phyloP scores from a whole-genome alignment of 257 asterid genomes.

The Nicotiana undulata region DNA sequence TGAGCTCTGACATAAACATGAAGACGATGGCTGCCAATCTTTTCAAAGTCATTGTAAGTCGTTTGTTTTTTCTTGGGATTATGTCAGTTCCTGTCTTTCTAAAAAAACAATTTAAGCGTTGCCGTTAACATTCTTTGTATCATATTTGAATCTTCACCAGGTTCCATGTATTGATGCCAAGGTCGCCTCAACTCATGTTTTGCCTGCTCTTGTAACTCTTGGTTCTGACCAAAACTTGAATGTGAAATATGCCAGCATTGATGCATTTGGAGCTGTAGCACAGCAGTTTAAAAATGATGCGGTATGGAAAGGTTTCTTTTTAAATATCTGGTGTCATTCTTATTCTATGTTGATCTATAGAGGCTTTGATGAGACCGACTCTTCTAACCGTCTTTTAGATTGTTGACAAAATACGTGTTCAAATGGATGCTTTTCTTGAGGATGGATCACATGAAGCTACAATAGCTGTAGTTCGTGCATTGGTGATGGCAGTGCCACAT shows the following conservation, averaged over 20 bases:
- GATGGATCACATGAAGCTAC: constrained; percentile 99
- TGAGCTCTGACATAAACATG: constrained; percentile 55
- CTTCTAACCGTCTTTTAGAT: constrained; percentile 39
- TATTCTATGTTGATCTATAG: neutral
- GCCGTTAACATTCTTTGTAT: neutral
- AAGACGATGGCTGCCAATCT: constrained; percentile 80
- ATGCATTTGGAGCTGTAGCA: constrained; percentile 95
- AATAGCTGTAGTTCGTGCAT: constrained; percentile 84
- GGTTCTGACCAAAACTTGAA: constrained; percentile 95
- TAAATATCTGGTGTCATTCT: neutral
- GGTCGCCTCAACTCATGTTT: constrained; percentile 77
- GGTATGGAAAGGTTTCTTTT: constrained; percentile 33
- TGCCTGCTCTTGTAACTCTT: constrained; percentile 97
- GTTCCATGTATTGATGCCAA: constrained; percentile 83
- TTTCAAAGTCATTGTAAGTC: constrained; percentile 79
- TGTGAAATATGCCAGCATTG: constrained; percentile 89
- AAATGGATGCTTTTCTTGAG: constrained; percentile 99
- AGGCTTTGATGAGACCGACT: constrained; percentile 17
- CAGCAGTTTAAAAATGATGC: constrained; percentile 81
- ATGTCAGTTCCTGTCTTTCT: no score
- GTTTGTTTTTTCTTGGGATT: constrained; percentile 1
- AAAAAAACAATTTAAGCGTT: neutral
- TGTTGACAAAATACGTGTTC: constrained; percentile 93
- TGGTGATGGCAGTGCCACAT: constrained; percentile 85
- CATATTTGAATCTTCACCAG: constrained; percentile 25